These are phyloP conservation scores for Blastobotrys mokoenaii DNA, from an alignment of 805 yeast species.

Conservation along the genomic window DNA sequence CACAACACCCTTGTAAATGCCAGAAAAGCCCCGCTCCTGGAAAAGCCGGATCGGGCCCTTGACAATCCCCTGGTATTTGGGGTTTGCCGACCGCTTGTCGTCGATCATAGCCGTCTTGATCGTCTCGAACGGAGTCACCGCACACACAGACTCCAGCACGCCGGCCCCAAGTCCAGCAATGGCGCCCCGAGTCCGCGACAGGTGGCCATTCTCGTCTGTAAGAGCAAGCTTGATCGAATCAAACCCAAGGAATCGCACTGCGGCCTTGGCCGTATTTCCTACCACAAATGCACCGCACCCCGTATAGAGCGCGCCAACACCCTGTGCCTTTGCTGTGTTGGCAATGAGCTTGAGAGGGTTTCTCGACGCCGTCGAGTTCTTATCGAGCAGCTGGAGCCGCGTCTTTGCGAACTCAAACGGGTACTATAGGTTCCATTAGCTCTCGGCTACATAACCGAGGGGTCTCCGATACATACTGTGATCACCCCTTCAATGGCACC, in stretches of 20 bases:
- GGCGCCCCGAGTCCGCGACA: conserved; percentile 86
- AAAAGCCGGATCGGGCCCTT: conserved; percentile 59
- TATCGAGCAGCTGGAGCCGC: conserved; percentile 60
- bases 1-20: conserved; percentile 79
- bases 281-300: conserved; percentile 96
- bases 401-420: conserved; percentile 98
- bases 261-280: conserved; percentile 93
- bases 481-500: conserved; percentile 64
- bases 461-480: conserved; percentile 34
- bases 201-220: conserved; percentile 76
- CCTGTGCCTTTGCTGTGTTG: conserved; percentile 69
- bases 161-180: conserved; percentile 98
- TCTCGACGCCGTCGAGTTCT: conserved; percentile 39
- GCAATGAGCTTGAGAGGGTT: conserved; percentile 79
- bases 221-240: conserved; percentile 74
- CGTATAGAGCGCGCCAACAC: conserved; percentile 70
- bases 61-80: conserved; percentile 59
- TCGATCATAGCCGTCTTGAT: conserved; percentile 93
- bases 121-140: conserved; percentile 96
- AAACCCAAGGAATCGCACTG: conserved; percentile 89
- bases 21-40: conserved; percentile 70
- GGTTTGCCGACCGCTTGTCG: conserved; percentile 70
- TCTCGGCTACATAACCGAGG: neutral
- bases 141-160: conserved; percentile 78
- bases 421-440: conserved; percentile 32